Base-by-base conservation (phyloP, 306 rosid genomes). In the Rosa chinensis region DNA sequence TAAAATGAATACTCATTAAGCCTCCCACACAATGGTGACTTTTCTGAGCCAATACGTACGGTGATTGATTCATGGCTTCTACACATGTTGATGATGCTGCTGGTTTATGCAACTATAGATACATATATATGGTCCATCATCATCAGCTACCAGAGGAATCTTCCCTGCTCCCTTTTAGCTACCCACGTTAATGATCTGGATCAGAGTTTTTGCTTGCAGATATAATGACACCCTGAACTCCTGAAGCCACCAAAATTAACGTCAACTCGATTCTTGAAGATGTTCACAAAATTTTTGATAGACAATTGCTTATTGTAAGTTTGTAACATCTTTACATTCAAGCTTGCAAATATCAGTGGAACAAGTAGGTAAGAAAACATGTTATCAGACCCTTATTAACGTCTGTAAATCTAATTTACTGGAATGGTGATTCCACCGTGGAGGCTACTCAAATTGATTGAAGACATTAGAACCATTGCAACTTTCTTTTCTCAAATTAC, bases 91-190 rank as follows among this genome's bases (percentile, higher is more conserved):
- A 75, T 81, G 76, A 75, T 81, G 79, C 49, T 74, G 44, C 9
- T 64, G 59, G 53, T 62, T 67, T 47, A n/a, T 49, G 42, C 43
- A 56, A 5, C 12, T 11, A 12, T 48, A 13, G 3, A 28, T 28
- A 28, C 1, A 32, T 32, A 18, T 17, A 52, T 55, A 74, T 16
- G 76, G 44, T 68, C 66, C 72, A 28, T 68, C 70, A 72, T 69
- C 72, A 75, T 75, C 72, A 69, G 44, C 42, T 62, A 62, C 40
- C n/a, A 18, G 47, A 63, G 44, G 84, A 81, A 81, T 69, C 84
- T 75, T 59, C 76, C 55, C 20, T 45, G 76, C 28, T 58, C 48
- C 35, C 52, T 17, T 59, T 75, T 75, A 2, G 62, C 28, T 8
- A 25, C 25, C 69, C 70, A 58, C 13, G n/a, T 13, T 25, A 40